These are phyloP conservation scores for Kingdonia uniflora DNA, from an alignment of 164 flowering plant genomes.

Conservation along the genomic window DNA sequence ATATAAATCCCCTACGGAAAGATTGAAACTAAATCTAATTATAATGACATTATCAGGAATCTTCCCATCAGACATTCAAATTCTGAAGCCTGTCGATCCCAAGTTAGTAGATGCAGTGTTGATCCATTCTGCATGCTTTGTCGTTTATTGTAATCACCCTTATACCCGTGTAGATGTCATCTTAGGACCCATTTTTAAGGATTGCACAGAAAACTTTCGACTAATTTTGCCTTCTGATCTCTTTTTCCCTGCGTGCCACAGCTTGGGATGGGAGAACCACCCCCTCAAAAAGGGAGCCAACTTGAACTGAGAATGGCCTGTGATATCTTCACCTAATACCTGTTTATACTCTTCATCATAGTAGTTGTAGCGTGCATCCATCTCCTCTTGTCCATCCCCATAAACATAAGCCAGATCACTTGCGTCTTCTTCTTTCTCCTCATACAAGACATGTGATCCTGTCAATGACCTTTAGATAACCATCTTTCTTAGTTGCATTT, in stretches of 20 bases:
- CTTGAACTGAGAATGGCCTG: conserved; percentile 9
- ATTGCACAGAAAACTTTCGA: conserved; percentile 4
- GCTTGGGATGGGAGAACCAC: conserved; percentile 23
- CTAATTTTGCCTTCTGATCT: conserved; percentile 10
- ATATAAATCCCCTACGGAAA: no score
- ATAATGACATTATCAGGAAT: no score
- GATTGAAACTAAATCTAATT: no score
- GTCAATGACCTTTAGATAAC: background rate
- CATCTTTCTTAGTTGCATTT: no score
- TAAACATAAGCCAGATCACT: conserved; percentile 3
- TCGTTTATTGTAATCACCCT: background rate
- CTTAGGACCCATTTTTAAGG: conserved; percentile 3
- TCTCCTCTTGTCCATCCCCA: conserved; percentile 8
- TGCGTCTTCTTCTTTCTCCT: conserved; percentile 3
- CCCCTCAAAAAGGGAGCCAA: conserved; percentile 17
- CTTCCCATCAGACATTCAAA: no score
- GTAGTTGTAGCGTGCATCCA: conserved; percentile 3
- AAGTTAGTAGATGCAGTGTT: no score
- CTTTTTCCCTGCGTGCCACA: conserved; percentile 10
- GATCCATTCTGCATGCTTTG: no score
- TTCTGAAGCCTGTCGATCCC: no score
- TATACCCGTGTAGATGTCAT: background rate
- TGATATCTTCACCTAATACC: conserved; percentile 3
- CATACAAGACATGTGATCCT: background rate
- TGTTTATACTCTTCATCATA: background rate